Conservation (phyloP, 768 basidiomycete species). For the Fomitopsis serialis region DNA sequence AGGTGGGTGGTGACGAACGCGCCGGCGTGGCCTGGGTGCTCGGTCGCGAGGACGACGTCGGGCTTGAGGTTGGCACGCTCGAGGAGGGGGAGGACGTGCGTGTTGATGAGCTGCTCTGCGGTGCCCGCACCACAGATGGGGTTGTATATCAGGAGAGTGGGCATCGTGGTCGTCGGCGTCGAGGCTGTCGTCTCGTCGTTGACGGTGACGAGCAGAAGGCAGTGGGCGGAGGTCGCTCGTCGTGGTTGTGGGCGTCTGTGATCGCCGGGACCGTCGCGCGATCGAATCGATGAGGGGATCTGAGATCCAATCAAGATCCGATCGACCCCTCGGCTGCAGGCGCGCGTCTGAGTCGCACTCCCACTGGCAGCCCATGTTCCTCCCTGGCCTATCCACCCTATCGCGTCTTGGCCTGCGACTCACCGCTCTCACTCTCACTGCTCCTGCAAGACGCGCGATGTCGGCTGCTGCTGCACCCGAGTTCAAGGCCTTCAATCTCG, state of each 20-base stretch:
- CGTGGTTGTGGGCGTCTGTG: no score
- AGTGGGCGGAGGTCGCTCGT: no score
- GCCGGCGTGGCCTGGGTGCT: constrained; percentile 51
- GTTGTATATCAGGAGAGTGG: constrained; percentile 66
- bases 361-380: no score
- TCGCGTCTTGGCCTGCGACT: background rate
- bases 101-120: constrained; percentile 50
- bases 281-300: background rate
- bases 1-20: constrained; percentile 37
- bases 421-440: background rate
- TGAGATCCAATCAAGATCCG: background rate
- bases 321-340: background rate
- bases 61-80: constrained; percentile 30
- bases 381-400: background rate
- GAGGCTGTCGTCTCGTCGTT: background rate
- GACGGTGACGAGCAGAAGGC: background rate
- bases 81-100: constrained; percentile 63
- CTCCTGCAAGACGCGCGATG: constrained; percentile 9
- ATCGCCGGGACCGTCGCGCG: background rate
- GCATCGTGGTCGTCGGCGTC: constrained; percentile 25
- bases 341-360: no score
- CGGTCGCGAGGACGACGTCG: constrained; percentile 43
- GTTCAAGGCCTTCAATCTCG: constrained; percentile 76
- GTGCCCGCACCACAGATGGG: constrained; percentile 63
- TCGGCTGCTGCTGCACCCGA: constrained; percentile 24